These are phyloP conservation scores for Malus hybrid DNA, from an alignment of 331 rosid genomes.

Conservation along the genomic window DNA sequence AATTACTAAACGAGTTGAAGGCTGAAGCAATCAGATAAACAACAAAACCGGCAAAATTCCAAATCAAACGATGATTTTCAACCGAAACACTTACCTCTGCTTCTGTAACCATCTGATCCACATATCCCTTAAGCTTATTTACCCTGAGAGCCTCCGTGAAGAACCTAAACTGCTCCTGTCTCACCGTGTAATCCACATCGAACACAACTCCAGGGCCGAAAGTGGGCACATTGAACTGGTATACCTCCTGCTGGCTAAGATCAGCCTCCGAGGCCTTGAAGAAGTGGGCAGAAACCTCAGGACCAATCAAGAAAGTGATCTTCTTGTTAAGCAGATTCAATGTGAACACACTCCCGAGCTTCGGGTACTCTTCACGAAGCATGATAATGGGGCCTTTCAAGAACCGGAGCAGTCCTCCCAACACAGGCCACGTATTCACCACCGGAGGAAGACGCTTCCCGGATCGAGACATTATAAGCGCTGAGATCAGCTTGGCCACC, in stretches of 20 bases:
- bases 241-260: conserved; percentile 88
- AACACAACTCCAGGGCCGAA: conserved; percentile 90
- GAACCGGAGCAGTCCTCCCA: conserved; percentile 56
- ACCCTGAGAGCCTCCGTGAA: conserved; percentile 61
- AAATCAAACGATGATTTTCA: not conserved
- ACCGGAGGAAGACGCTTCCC: conserved; percentile 49
- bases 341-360: conserved; percentile 80
- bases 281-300: conserved; percentile 68
- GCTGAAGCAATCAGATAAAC: not conserved
- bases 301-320: conserved; percentile 76
- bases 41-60: not conserved
- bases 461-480: conserved; percentile 45
- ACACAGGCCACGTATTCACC: conserved; percentile 38
- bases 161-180: conserved; percentile 80
- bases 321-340: conserved; percentile 49
- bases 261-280: conserved; percentile 78
- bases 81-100: conserved; percentile 43
- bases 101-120: conserved; percentile 84
- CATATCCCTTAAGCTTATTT: conserved; percentile 56
- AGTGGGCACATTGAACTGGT: conserved; percentile 84
- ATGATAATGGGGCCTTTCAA: conserved; percentile 69
- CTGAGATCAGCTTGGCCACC: conserved; percentile 49
- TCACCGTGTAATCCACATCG: conserved; percentile 74
- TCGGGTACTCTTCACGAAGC: conserved; percentile 74
- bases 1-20: not conserved